Evolutionary conservation across 2,329 filamentous ascomycete genomes (phyloP), one percentile per base, ranked within the genome.

Genomic region (Dendrostoma leiphaemia): DNA sequence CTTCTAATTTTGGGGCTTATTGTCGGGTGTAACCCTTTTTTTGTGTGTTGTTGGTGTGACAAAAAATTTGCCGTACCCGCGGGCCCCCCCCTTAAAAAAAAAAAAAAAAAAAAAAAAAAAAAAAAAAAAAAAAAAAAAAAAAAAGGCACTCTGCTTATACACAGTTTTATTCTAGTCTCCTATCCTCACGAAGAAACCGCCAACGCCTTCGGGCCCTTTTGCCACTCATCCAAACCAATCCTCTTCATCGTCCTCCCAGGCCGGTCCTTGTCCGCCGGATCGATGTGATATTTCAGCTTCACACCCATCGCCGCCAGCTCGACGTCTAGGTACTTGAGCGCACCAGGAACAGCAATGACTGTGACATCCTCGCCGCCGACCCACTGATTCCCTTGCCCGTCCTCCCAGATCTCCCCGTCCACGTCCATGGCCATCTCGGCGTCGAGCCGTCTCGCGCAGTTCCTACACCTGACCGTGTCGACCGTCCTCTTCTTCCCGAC

Each of bases 301-400:
- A 99, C 87, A 50, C 94, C 94, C 94, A 99, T 99, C 53, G 91
- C 91, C 32, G 92, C 90, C 64, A 99, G 76, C 73, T 99, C 94
- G 19, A 96, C 92, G 73, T 99, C 94, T 61, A 99, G 74, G 75
- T 89, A 97, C 73, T 90, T 91, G 70, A 99, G 75, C 51, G 96
- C 94, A 60, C 92, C 93, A 0, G 94, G 94, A 15, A 99, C 90
- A 51, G 91, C 92, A 32, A 99, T 91, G 61, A 94, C 79, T 3
- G 92, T 94, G 3, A 94, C 94, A 67, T 97, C 84, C 60, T 93
- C 90, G 46, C 94, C 94, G 8, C 94, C 94, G 31, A 90, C 82
- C 82, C 88, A 97, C 62, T 89, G 85, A 61, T 83, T 80, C 1
- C 93, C 93, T 61, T 89, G 82, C 0, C 90, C 91, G 73, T 99